Conservation (phyloP, 495 filamentous ascomycete species). For the Hyphodiscus hymeniophilus region DNA sequence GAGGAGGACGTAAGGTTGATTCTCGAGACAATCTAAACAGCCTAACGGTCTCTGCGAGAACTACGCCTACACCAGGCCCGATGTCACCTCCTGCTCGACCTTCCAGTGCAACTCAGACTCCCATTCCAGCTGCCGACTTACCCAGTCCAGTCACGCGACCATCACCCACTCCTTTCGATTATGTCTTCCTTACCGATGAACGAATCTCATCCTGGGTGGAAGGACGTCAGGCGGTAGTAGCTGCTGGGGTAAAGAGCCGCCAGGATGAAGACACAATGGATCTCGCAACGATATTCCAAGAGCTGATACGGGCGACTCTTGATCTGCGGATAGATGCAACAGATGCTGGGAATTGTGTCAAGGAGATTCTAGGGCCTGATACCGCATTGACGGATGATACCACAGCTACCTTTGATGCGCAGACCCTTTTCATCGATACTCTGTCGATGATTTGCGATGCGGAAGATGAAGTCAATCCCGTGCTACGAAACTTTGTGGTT, state of each 20-base stretch:
- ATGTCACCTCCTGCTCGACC: slow-evolving; percentile 33
- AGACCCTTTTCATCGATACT: slow-evolving; percentile 71
- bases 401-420: slow-evolving; percentile 44
- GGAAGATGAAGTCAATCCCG: slow-evolving; percentile 34
- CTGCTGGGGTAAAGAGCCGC: slow-evolving; percentile 45
- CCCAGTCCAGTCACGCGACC: slow-evolving; percentile 7
- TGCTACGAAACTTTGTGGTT: slow-evolving; percentile 49
- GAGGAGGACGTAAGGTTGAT: slow-evolving; percentile 19
- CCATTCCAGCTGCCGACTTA: slow-evolving; percentile 12
- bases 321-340: slow-evolving; percentile 55
- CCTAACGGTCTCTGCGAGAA: slow-evolving; percentile 12
- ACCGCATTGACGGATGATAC: slow-evolving; percentile 33
- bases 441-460: slow-evolving; percentile 66
- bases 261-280: slow-evolving; percentile 55
- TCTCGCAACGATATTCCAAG: slow-evolving; percentile 71
- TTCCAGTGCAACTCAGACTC: slow-evolving; percentile 32
- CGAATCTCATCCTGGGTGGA: slow-evolving; percentile 36
- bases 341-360: slow-evolving; percentile 65
- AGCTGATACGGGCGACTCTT: slow-evolving; percentile 65
- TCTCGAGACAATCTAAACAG: slow-evolving; percentile 15
- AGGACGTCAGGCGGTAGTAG: slow-evolving; percentile 43
- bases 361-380: slow-evolving; percentile 60
- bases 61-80: slow-evolving; percentile 18
- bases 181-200: slow-evolving; percentile 39
- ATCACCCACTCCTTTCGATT: slow-evolving; percentile 30